Evolutionary conservation across 202 grass and related monocot species (phyloP).

Genomic region (Setaria viridis): DNA sequence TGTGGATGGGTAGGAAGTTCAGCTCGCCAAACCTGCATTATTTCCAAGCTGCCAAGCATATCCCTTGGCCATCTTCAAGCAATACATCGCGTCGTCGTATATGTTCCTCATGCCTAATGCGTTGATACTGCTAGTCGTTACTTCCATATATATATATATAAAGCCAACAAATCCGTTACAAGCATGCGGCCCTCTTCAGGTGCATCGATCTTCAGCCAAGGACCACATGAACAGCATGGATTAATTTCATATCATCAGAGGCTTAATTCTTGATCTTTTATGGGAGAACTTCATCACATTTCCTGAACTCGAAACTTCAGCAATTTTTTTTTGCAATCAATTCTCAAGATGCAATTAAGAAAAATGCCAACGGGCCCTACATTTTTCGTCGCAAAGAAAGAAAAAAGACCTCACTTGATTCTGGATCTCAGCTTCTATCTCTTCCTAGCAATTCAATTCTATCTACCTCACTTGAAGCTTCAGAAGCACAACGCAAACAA

Average conservation of each 20-base stretch:
- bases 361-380: too few species aligned
- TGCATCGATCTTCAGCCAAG: background rate
- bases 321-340: too few species aligned
- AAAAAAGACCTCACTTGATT: background rate
- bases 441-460: background rate
- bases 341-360: too few species aligned
- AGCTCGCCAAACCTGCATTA: background rate
- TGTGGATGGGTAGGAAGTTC: conserved; percentile 1
- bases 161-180: background rate
- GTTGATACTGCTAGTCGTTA: background rate
- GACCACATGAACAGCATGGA: background rate
- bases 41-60: background rate
- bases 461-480: background rate
- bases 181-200: background rate
- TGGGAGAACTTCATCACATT: conserved; percentile 9
- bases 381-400: background rate
- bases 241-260: background rate
- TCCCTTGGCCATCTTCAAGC: background rate
- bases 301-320: background rate
- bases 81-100: too few species aligned
- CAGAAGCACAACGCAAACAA: background rate
- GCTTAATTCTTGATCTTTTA: too few species aligned
- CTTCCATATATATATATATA: background rate
- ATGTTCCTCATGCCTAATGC: background rate
- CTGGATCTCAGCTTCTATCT: background rate